These are phyloP conservation scores for Aulographum hederae DNA, from an alignment of 2,329 filamentous ascomycete species.

Conservation along the genomic window DNA sequence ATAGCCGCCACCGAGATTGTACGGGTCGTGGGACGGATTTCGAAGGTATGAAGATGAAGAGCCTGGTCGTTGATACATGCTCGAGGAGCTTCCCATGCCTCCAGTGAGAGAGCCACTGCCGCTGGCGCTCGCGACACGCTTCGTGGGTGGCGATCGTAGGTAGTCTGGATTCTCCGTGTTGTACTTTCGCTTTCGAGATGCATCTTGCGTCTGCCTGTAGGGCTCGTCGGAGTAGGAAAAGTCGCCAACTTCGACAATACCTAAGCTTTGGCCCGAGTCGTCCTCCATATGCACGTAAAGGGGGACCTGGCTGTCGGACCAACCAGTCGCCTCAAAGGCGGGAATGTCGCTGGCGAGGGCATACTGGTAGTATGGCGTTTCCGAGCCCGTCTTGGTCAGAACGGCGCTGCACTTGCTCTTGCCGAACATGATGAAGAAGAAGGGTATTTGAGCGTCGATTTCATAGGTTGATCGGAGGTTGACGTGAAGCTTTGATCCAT, in stretches of 20 bases:
- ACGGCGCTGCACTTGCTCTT: slow-evolving; percentile 51
- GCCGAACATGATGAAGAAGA: slow-evolving; percentile 64
- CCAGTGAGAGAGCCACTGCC: slow-evolving; percentile 24
- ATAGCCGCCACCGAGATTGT: neutral
- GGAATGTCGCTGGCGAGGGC: slow-evolving; percentile 56
- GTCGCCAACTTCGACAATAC: slow-evolving; percentile 36
- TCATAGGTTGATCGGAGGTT: neutral
- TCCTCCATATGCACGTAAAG: slow-evolving; percentile 42
- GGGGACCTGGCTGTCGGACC: slow-evolving; percentile 35
- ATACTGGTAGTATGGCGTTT: slow-evolving; percentile 48
- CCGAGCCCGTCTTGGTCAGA: slow-evolving; percentile 39
- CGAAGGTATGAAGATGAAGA: slow-evolving; percentile 13
- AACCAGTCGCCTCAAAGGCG: slow-evolving; percentile 37
- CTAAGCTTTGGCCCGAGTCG: slow-evolving; percentile 30
- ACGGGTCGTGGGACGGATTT: slow-evolving; percentile 7
- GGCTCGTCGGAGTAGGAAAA: slow-evolving; percentile 40
- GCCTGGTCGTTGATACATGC: neutral
- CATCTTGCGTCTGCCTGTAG: slow-evolving; percentile 15
- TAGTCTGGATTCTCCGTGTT: slow-evolving; percentile 30
- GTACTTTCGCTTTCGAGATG: slow-evolving; percentile 37
- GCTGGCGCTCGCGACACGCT: too few relatives aligned
- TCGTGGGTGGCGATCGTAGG: slow-evolving; percentile 29
- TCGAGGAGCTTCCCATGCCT: slow-evolving; percentile 2
- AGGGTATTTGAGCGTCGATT: neutral
- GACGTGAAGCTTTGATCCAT: neutral